phyloP scores from a whole-genome alignment of 345 rosid genomes.

The Mercurialis annua region DNA sequence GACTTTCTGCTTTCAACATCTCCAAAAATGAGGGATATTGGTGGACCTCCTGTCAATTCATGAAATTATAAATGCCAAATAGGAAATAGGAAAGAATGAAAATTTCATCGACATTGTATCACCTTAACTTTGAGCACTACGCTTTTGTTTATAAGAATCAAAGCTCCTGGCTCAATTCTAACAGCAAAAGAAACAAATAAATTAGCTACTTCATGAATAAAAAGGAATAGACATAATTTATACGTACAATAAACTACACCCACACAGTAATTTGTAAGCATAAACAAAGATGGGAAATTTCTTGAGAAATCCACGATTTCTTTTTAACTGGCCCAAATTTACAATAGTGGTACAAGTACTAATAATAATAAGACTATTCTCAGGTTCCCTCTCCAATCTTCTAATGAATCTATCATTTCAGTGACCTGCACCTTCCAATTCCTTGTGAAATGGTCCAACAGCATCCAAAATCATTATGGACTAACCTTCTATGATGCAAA shows the following conservation, averaged over 20 bases:
- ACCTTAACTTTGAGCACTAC: conserved; percentile 77
- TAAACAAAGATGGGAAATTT: no score
- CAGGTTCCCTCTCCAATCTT: background rate
- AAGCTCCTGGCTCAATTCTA: conserved; percentile 56
- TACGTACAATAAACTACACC: no score
- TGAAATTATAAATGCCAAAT: conserved; percentile 10
- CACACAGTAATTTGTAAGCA: background rate
- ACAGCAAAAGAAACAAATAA: conserved; percentile 20
- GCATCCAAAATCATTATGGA: background rate
- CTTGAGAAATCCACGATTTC: background rate
- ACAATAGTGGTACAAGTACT: background rate
- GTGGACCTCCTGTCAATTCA: conserved; percentile 43
- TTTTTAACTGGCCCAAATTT: background rate
- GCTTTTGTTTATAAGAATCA: conserved; percentile 59
- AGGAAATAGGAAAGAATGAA: conserved; percentile 13
- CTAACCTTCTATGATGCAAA: background rate
- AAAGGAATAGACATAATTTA: no score
- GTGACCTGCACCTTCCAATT: background rate
- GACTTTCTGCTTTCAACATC: conserved; percentile 61
- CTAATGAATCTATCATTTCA: background rate
- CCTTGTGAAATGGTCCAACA: background rate
- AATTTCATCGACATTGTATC: conserved; percentile 12
- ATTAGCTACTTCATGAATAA: background rate
- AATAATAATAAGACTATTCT: background rate
- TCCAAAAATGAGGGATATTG: conserved; percentile 55